A percentile compares a stretch with the other conserved stretches of the same genome.
Conservation (phyloP, 1,284 basidiomycete species). For the Heliocybe sulcata region DNA sequence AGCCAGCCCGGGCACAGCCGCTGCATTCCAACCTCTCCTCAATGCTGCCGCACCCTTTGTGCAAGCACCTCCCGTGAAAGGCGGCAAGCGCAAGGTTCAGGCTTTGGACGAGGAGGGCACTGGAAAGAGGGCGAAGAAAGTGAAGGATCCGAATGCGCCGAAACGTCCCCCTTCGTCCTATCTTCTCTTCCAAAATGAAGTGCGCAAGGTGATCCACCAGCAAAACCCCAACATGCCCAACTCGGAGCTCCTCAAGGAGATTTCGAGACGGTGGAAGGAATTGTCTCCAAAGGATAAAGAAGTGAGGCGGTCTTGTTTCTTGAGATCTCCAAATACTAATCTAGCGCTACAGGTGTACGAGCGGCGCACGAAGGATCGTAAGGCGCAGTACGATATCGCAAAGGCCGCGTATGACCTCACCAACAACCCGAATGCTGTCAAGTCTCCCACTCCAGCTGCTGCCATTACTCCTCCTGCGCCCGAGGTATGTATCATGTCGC, state of each 20-base stretch:
- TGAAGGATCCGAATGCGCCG: slow-evolving; percentile 89
- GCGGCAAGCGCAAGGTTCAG: slow-evolving; percentile 46
- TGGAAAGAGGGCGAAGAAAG: slow-evolving; percentile 42
- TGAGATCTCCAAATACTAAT: neutral
- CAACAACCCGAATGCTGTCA: slow-evolving; percentile 16
- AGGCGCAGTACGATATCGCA: slow-evolving; percentile 25
- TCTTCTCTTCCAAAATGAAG: slow-evolving; percentile 92
- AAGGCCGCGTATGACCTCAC: slow-evolving; percentile 22
- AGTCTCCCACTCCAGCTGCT: slow-evolving; percentile 20
- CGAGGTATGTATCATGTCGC: neutral
- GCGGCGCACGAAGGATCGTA: slow-evolving; percentile 24
- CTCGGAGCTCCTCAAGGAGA: slow-evolving; percentile 65
- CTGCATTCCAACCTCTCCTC: slow-evolving; percentile 12
- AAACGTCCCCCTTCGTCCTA: slow-evolving; percentile 94
- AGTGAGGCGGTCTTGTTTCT: slow-evolving; percentile 32
- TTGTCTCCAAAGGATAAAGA: slow-evolving; percentile 68
- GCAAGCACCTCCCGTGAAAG: slow-evolving; percentile 8
- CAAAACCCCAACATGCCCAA: slow-evolving; percentile 63
- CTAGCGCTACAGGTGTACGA: slow-evolving; percentile 25
- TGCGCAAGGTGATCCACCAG: slow-evolving; percentile 68
- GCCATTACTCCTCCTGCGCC: neutral
- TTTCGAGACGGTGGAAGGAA: slow-evolving; percentile 69
- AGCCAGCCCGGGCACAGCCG: slow-evolving; percentile 7
- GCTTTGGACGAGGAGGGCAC: slow-evolving; percentile 37
- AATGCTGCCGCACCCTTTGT: slow-evolving; percentile 17